Percentiles rank a stretch among this genome's conserved stretches.
Evolutionary conservation across 805 yeast genomes (phyloP).

Genomic region (Metschnikowia gelsemii): DNA sequence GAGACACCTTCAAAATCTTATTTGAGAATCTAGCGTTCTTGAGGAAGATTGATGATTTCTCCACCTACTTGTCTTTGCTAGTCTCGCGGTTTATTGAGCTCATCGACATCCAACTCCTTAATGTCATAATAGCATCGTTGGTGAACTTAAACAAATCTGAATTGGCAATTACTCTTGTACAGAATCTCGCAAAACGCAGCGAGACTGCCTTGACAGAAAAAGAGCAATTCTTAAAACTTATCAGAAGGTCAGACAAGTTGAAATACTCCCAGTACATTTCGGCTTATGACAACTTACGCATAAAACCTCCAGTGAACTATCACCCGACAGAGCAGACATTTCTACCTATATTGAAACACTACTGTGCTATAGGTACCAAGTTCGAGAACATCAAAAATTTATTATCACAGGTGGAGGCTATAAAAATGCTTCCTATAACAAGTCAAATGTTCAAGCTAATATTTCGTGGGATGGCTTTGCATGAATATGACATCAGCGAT

Average conservation of each 20-base stretch:
- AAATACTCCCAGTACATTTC: slow-evolving; percentile 18
- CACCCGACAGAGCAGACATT: slow-evolving; percentile 30
- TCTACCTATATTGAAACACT: slow-evolving; percentile 21
- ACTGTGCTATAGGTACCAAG: slow-evolving; percentile 14
- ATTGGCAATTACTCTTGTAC: slow-evolving; percentile 16
- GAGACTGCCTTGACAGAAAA: slow-evolving; percentile 9
- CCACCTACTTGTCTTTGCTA: slow-evolving; percentile 4
- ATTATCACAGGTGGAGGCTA: slow-evolving; percentile 21
- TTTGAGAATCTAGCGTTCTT: slow-evolving; percentile 16
- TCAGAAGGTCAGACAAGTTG: slow-evolving; percentile 24
- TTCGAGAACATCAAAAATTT: slow-evolving; percentile 18
- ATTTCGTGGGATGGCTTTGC: slow-evolving; percentile 19
- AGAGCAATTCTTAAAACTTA: slow-evolving; percentile 21
- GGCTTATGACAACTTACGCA: slow-evolving; percentile 19
- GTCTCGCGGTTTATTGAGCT: slow-evolving; percentile 5
- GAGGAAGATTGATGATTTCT: slow-evolving; percentile 4
- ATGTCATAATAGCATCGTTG: slow-evolving; percentile 21
- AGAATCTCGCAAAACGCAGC: slow-evolving; percentile 5
- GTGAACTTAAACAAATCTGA: slow-evolving; percentile 9
- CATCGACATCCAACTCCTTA: slow-evolving; percentile 23
- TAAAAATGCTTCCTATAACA: slow-evolving; percentile 32
- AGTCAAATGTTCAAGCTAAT: slow-evolving; percentile 28
- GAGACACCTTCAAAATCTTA: slow-evolving; percentile 17
- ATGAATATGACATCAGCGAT: slow-evolving; percentile 2
- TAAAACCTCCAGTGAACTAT: slow-evolving; percentile 18